phyloP scores from a whole-genome alignment of 2,329 filamentous ascomycete genomes.

The Amauroascus niger region DNA sequence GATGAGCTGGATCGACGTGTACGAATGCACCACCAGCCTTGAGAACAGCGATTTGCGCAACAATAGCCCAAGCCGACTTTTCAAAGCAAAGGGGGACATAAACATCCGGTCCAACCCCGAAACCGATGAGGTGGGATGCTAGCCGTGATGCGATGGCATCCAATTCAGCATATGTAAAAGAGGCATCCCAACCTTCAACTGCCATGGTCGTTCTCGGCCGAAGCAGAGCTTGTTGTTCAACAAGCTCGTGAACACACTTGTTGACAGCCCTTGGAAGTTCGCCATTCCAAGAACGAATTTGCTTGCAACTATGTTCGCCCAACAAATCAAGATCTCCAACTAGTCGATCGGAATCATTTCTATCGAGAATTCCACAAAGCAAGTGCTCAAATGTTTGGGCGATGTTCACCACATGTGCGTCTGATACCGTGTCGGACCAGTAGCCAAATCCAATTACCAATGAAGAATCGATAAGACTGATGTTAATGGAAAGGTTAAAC shows the following conservation, averaged over 20 bases:
- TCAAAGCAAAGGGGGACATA: constrained; percentile 37
- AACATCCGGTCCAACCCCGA: constrained; percentile 33
- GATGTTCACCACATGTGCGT: constrained; percentile 24
- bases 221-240: constrained; percentile 31
- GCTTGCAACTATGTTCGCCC: constrained; percentile 24
- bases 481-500: constrained; percentile 15
- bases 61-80: constrained; percentile 37
- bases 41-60: constrained; percentile 34
- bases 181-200: constrained; percentile 22
- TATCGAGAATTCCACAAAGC: constrained; percentile 23
- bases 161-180: constrained; percentile 31
- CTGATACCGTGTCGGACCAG: constrained; percentile 31
- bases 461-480: constrained; percentile 12
- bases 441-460: constrained; percentile 15
- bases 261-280: constrained; percentile 23
- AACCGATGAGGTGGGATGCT: constrained; percentile 28
- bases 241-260: constrained; percentile 31
- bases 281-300: constrained; percentile 30
- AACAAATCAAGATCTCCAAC: constrained; percentile 28
- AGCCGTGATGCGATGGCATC: constrained; percentile 31
- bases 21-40: constrained; percentile 38
- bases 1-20: constrained; percentile 34
- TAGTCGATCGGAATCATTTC: constrained; percentile 7
- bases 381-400: constrained; percentile 29
- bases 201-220: constrained; percentile 21